Base-by-base conservation (phyloP, 2,329 filamentous ascomycete species). In the Endoconidiophora polonica region DNA sequence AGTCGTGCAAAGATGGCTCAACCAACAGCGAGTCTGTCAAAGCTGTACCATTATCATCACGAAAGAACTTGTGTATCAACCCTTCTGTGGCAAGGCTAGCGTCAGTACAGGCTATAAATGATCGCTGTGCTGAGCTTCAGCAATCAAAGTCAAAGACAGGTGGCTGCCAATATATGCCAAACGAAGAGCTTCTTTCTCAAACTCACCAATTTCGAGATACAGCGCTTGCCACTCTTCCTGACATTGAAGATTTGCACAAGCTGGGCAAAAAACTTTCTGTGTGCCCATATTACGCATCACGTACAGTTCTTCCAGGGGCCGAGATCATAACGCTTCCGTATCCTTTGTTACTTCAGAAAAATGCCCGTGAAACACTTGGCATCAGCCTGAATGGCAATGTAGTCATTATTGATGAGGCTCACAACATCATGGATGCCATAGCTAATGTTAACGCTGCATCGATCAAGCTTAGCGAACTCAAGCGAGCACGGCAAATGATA, bases 351-450 rank as follows among this genome's bases (percentile, higher is more conserved):
- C 68, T 98, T 2, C 91, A 96, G 59, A 84, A 81, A 58, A 84
- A 79, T 3, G 88, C 91, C 0, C 73, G 91, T 45, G 88, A 96
- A 54, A 87, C 91, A 0, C 71, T 98, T 0, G 82, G 83, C 0
- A 79, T 98, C 41, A 90, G 83, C 22, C 65, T 98, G 6, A 87
- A 93, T 58, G 79, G 80, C 4, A 91, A 94, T 59, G 72, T 98
- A 0, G 79, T 98, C n/a, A 83, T 98, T 23, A 85, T 98, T 44
- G 91, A 98, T 57, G 91, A 98, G 67, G 91, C 91, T 0, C 91
- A 98, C 62, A 98, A 98, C 60, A 76, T 98, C 48, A 94, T 95
- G 82, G 88, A 95, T 62, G 87, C 90, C 0, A 86, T 98, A 43
- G 77, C 86, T 14, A 82, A 80, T 43, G 91, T 94, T 33, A 80